A percentile compares a stretch with the other conserved stretches of the same genome.
These are phyloP conservation scores for Nakazawaea holstii DNA, from an alignment of 805 yeast genomes.

Conservation along the genomic window DNA sequence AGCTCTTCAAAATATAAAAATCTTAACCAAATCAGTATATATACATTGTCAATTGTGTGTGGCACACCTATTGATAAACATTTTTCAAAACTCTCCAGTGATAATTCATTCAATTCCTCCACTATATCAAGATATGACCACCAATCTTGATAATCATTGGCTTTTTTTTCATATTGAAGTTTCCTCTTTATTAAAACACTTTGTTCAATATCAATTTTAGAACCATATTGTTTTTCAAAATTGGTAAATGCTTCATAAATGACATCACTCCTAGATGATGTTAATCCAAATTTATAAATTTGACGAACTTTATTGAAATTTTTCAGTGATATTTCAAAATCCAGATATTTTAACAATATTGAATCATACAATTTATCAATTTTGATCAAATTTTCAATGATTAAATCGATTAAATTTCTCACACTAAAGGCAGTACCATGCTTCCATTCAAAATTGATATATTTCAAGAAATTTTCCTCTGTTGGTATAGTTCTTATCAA, in stretches of 20 bases:
- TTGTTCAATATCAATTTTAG: slow-evolving; percentile 43
- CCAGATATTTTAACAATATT: slow-evolving; percentile 51
- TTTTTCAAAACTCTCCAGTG: slow-evolving; percentile 33
- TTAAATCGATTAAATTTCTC: slow-evolving; percentile 61
- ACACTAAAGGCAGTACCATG: slow-evolving; percentile 36
- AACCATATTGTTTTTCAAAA: slow-evolving; percentile 66
- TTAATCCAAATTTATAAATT: slow-evolving; percentile 47
- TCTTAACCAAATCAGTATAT: slow-evolving; percentile 65
- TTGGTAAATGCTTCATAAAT: slow-evolving; percentile 35
- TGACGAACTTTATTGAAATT: slow-evolving; percentile 62
- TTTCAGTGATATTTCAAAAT: slow-evolving; percentile 58
- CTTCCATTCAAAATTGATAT: slow-evolving; percentile 66
- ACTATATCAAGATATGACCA: slow-evolving; percentile 62
- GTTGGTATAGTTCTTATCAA: slow-evolving; percentile 50
- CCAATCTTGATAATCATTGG: slow-evolving; percentile 72
- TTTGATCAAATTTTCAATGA: slow-evolving; percentile 47
- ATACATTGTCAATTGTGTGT: slow-evolving; percentile 38
- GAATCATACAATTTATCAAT: slow-evolving; percentile 28
- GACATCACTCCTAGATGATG: slow-evolving; percentile 41
- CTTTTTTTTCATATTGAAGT: slow-evolving; percentile 42
- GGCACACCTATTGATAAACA: too few relatives aligned
- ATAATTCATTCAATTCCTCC: slow-evolving; percentile 28
- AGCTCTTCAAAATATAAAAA: slow-evolving; percentile 61
- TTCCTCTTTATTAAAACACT: slow-evolving; percentile 51
- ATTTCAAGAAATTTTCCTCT: slow-evolving; percentile 61